Percentiles rank a stretch among this genome's conserved stretches.
Conservation (phyloP, 148 eudicot genomes). For the Rhododendron simsii region DNA sequence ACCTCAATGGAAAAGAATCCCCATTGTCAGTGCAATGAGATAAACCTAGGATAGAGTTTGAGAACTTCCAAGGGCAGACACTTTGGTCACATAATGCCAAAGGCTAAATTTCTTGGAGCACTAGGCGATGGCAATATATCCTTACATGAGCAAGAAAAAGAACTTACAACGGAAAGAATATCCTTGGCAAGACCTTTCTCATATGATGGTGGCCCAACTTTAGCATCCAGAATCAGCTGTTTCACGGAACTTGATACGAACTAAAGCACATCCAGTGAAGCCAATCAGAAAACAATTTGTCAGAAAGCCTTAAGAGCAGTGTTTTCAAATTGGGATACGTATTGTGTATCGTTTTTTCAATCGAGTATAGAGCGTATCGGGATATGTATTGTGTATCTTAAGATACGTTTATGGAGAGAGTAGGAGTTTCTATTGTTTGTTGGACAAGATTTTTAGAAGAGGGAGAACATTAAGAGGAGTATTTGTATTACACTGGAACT, state of each 20-base stretch:
- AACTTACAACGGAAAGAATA: slow-evolving; percentile 72
- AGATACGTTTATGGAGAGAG: too few relatives aligned
- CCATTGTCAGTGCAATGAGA: neutral
- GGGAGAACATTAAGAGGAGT: too few relatives aligned
- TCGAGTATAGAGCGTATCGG: too few relatives aligned
- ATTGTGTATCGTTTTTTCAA: too few relatives aligned
- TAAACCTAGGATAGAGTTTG: neutral
- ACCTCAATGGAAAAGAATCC: neutral
- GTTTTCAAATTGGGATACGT: too few relatives aligned
- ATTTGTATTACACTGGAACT: too few relatives aligned
- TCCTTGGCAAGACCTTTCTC: slow-evolving; percentile 82
- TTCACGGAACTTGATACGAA: slow-evolving; percentile 65
- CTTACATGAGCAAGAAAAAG: neutral
- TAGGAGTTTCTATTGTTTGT: too few relatives aligned
- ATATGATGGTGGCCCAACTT: slow-evolving; percentile 90
- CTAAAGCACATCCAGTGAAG: slow-evolving; percentile 35
- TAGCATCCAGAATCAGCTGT: slow-evolving; percentile 74
- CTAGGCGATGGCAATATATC: neutral
- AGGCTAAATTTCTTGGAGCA: neutral
- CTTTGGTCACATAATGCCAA: neutral
- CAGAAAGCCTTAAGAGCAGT: neutral
- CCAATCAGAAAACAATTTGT: slow-evolving; percentile 7
- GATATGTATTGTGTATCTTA: too few relatives aligned
- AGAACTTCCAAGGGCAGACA: neutral
- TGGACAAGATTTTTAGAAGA: too few relatives aligned